Conservation (phyloP, 73 alveolate genomes). For the Paramecium sonneborni region DNA sequence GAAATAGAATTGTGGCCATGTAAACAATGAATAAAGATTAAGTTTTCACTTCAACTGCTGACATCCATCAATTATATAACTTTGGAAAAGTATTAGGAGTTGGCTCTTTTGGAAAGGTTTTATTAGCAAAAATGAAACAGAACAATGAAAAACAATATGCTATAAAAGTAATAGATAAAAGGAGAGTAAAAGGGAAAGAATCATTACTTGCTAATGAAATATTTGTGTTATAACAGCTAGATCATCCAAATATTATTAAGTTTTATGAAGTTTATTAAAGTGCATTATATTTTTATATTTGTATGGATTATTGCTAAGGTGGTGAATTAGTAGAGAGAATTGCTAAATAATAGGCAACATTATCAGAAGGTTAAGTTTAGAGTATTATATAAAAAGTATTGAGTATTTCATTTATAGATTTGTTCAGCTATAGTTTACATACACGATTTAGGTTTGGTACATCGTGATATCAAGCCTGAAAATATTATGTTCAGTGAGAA, state of each 20-base stretch:
- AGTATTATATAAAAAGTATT: neutral
- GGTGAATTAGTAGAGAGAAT: constrained; percentile 50
- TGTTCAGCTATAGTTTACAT: constrained; percentile 89
- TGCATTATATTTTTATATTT: constrained; percentile 30
- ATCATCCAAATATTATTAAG: constrained; percentile 53
- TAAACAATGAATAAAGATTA: constrained; percentile 18
- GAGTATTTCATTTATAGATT: constrained; percentile 7
- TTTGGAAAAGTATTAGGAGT: constrained; percentile 29
- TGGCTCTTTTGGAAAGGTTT: constrained; percentile 37
- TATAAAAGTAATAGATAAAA: constrained; percentile 26
- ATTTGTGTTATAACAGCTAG: neutral
- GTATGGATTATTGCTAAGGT: constrained; percentile 48
- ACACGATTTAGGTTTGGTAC: constrained; percentile 91
- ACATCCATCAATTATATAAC: constrained; percentile 3
- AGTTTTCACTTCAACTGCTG: constrained; percentile 32
- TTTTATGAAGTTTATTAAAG: constrained; percentile 54
- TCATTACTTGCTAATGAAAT: constrained; percentile 46
- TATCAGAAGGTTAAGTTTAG: neutral
- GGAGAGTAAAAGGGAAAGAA: constrained; percentile 20
- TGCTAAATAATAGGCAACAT: neutral
- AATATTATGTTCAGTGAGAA: constrained; percentile 88
- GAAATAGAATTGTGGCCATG: constrained; percentile 41
- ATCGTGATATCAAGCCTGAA: constrained; percentile 98
- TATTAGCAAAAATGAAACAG: constrained; percentile 32
- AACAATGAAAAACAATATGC: constrained; percentile 4